Evolutionary conservation across 2,329 filamentous ascomycete species (phyloP).

Genomic region (Botrytis porri): DNA sequence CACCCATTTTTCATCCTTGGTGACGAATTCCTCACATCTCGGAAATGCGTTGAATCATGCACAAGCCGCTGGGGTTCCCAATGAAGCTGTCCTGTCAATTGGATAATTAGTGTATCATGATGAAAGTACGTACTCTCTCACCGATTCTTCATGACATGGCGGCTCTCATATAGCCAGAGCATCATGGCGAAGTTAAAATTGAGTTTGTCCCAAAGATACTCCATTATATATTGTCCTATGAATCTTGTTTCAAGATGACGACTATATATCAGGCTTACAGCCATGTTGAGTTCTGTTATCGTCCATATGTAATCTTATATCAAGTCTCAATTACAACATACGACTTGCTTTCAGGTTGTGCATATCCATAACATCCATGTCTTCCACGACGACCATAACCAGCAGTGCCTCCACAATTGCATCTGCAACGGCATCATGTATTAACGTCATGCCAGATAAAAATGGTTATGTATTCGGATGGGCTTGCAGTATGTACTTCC

Average conservation of each 20-base stretch:
- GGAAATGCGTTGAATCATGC: not conserved
- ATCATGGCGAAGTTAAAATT: not conserved
- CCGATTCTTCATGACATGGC: not conserved
- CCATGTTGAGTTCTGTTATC: no score
- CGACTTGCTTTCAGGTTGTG: not conserved
- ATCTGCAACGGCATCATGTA: conserved; percentile 1
- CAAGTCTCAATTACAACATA: not conserved
- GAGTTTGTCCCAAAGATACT: not conserved
- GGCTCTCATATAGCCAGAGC: not conserved
- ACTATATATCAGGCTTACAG: no score
- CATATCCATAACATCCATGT: not conserved
- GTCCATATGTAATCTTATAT: not conserved
- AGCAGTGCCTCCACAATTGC: not conserved
- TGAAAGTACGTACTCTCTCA: not conserved
- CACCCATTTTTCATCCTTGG: not conserved
- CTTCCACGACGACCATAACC: not conserved
- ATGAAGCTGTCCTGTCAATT: not conserved
- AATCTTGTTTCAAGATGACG: not conserved
- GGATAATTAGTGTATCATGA: not conserved
- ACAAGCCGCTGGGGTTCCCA: not conserved
- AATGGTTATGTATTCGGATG: conserved; percentile 34
- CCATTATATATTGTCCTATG: not conserved
- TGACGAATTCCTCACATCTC: no score
- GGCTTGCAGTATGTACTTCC: conserved; percentile 31
- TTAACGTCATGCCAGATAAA: conserved; percentile 6